Base-by-base conservation (phyloP, 768 basidiomycete genomes). In the Tricholoma furcatifolium region DNA sequence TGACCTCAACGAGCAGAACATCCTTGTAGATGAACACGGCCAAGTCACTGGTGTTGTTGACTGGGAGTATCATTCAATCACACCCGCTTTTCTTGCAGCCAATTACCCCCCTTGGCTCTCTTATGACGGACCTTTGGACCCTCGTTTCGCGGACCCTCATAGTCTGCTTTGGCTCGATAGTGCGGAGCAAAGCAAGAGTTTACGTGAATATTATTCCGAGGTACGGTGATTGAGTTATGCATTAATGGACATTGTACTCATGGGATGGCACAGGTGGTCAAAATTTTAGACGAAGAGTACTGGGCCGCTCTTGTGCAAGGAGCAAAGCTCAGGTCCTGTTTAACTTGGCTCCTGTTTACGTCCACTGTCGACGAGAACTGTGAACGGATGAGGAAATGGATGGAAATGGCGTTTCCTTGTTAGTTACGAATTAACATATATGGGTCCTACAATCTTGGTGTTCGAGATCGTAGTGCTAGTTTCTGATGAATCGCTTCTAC, bases 321-420 rank as follows among this genome's bases (percentile, higher is more conserved):
- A n/a, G 40, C 50, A 15, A 20, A 32, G 18, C 46, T 55, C 12
- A 51, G 50, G 30, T 51, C 54, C 30, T 50, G 39, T 38, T 31
- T 35, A 4, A 35, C 24, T 10, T 55, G 54, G 54, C 47, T 50
- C n/a, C n/a, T 50, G 18, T 14, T 46, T 35, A 23, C 2, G 5
- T 9, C 9, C 4, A 23, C 15, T 14, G 27, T 38, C 34, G 36
- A 47, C 10, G 43, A 45, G 43, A 30, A 36, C 18, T n/a, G n/a
- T n/a, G n/a, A n/a, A 23, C 48, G 43, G 35, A 52, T 53, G 44
- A 53, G 47, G 40, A 17, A 42, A 30, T 53, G 51, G 45, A 53
- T 53, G 51, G 51, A 40, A 41, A 38, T 30, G n/a, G 14, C 27
- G 7, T 45, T 46, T 31, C 4, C 27, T 27, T 27, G 27, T 27